phyloP scores from a whole-genome alignment of 768 basidiomycete genomes.

The Trametes gibbosa region DNA sequence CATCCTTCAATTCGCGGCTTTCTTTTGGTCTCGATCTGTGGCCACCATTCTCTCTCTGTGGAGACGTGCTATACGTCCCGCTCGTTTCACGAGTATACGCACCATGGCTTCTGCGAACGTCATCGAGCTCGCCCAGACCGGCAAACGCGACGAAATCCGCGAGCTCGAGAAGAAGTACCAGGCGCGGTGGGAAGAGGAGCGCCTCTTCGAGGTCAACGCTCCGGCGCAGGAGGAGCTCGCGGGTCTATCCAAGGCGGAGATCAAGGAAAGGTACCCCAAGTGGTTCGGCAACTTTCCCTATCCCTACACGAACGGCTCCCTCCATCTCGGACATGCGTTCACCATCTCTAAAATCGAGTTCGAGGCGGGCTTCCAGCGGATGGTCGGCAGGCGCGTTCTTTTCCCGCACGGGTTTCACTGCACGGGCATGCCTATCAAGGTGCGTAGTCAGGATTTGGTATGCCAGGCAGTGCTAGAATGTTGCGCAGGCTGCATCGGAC shows the following conservation, averaged over 20 bases:
- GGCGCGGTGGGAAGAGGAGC: constrained; percentile 70
- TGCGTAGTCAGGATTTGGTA: constrained; percentile 34
- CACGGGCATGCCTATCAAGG: constrained; percentile 99
- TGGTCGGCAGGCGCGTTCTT: constrained; percentile 90
- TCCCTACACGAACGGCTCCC: constrained; percentile 98
- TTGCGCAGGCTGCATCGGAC: constrained; percentile 83
- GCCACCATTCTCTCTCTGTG: constrained; percentile 24
- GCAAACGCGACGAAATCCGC: constrained; percentile 86
- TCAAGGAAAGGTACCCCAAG: constrained; percentile 81
- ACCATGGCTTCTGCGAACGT: constrained; percentile 24
- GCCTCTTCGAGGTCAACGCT: constrained; percentile 82
- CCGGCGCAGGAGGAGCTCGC: constrained; percentile 65
- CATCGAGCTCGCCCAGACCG: constrained; percentile 59
- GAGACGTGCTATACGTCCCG: constrained; percentile 19
- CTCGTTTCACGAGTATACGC: constrained; percentile 18
- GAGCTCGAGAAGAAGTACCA: constrained; percentile 85
- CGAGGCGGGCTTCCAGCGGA: constrained; percentile 88
- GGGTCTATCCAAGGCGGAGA: constrained; percentile 60
- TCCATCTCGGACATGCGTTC: constrained; percentile 97
- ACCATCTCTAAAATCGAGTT: constrained; percentile 99
- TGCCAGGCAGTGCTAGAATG: background rate
- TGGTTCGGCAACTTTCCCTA: constrained; percentile 97
- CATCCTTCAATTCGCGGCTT: constrained; percentile 4
- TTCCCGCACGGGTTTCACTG: constrained; percentile 99
- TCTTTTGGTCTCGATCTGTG: constrained; percentile 5